Base-by-base conservation (phyloP, 2,329 filamentous ascomycete genomes). In the Apiospora aurea region DNA sequence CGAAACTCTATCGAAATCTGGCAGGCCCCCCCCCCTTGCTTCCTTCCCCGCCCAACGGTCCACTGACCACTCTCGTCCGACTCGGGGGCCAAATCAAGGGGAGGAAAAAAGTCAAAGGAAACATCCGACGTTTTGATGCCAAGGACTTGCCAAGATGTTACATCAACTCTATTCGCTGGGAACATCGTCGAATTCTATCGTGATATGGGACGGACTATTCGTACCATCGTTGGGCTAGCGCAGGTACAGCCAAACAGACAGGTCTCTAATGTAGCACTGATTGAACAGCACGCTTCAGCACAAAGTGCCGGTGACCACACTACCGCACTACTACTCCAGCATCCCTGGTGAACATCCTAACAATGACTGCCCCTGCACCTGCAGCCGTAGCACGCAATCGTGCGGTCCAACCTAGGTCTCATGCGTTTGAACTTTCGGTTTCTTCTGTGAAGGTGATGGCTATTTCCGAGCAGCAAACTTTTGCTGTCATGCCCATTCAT, bases 51-150 rank as follows among this genome's bases (percentile, higher is more conserved):
- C 18, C 16, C 29, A 16, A n/a, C 24, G 16, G 24, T 4, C 24
- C 6, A 29, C 49, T 57, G 51, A 14, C 34, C 53, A 38, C 53
- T 13, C 29, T n/a, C 29, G 5, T 38, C 53, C 29, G 18, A 57
- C 16, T 18, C 21, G 16, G 29, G 16, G 29, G 53, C 29, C 18
- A 64, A 34, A 64, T n/a, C 1, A 13, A 1, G 14, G 44, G 2
- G 26, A 49, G 14, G n/a, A 21, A 24, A 21, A 16, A 13, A 16
- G 51, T 34, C 0, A 11, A 38, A 38, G 53, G 53, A 61, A 61
- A 61, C 53, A 61, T 61, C 53, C 53, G 57, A 64, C 18, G 57
- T 64, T 64, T 41, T 13, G 34, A 38, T 64, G 57, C 57, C 57
- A 64, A 64, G 57, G 5, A 41, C 21, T 1, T 64, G 57, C 57